Evolutionary conservation across 1,284 basidiomycete species (phyloP).

Genomic region (Ceraceosorus bombacis): DNA sequence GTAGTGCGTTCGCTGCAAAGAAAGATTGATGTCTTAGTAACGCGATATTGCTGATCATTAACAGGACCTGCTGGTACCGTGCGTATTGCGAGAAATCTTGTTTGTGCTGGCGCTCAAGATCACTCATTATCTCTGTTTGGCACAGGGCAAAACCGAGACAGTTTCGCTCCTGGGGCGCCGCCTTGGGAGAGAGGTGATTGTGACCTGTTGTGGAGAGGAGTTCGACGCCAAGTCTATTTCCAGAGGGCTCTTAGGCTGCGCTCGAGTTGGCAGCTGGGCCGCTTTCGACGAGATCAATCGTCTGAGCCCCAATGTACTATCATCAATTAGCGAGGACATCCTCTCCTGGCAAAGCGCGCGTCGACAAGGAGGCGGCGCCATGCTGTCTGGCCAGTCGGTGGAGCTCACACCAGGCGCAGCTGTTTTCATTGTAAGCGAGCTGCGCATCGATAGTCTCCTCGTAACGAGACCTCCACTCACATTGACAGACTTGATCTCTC

Average conservation of each 20-base stretch:
- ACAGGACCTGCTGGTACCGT: constrained; percentile 76
- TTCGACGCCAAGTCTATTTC: constrained; percentile 99
- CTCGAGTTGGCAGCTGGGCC: constrained; percentile 89
- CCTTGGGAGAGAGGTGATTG: constrained; percentile 91
- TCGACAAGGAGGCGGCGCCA: constrained; percentile 51
- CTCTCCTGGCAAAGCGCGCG: constrained; percentile 87
- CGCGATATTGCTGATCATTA: too few relatives aligned
- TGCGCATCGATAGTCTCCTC: too few relatives aligned
- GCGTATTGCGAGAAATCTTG: constrained; percentile 47
- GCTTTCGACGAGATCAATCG: constrained; percentile 61
- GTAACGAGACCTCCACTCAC: too few relatives aligned
- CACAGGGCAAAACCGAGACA: constrained; percentile 80
- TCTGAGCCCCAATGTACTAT: constrained; percentile 92
- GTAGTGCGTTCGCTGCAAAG: too few relatives aligned
- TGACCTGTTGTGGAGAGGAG: constrained; percentile 98
- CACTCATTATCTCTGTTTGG: constrained; percentile 48
- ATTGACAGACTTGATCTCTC: too few relatives aligned
- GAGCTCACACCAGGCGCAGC: constrained; percentile 90
- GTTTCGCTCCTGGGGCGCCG: constrained; percentile 98
- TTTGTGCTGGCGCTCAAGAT: background rate
- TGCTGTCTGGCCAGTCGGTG: constrained; percentile 82
- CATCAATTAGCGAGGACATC: constrained; percentile 97
- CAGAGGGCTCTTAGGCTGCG: constrained; percentile 94
- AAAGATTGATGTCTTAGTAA: too few relatives aligned
- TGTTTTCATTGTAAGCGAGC: constrained; percentile 63